Base-by-base conservation (phyloP, 2,329 filamentous ascomycete species). In the Torrubiella hemipterigena region DNA sequence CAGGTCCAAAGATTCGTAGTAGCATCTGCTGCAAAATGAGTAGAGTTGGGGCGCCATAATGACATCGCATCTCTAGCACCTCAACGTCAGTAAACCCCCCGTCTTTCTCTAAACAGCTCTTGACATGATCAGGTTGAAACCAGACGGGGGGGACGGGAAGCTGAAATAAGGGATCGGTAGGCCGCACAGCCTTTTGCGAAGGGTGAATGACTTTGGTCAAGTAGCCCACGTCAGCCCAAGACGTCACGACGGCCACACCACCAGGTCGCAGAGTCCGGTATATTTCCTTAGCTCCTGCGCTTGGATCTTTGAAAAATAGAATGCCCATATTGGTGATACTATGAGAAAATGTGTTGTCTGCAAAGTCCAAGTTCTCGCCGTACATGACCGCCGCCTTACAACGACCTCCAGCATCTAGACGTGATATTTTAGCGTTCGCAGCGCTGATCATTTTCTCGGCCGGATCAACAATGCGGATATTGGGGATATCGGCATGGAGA, bases 241-340 rank as follows among this genome's bases (percentile, higher is more conserved):
- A 27, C 4, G 58, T 61, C 4, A 59, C 48, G 2, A 58, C 36
- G 3, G 57, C 58, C 1, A 42, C 41, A 2, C 59, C 56, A 15
- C 47, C 53, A 3, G 50, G 47, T 21, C 47, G 42, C 2, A 61
- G 47, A 0, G 56, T 61, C 21, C 58, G 48, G 33, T 45, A 42
- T 17, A 60, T 49, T 33, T 61, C 55, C 9, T 39, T 45, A 0
- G 54, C 51, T 24, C 51, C 57, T 16, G 43, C 45, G 4, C 48
- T 37, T 0, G 48, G 46, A 32, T 46, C 42, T 0, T 34, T 20
- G 25, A 52, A 55, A 38, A 58, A 56, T 33, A 58, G 43, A 27
- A 61, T 46, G 6, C 51, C 56, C 19, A 61, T 51, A 39, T 55
- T 59, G 5, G 51, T 60, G 32, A 61, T 43, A 4, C 44, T 48